Percentiles rank a stretch among this genome's conserved stretches.
Evolutionary conservation across 208 protist genomes (phyloP).

Genomic region (Trypanosoma grayi): DNA sequence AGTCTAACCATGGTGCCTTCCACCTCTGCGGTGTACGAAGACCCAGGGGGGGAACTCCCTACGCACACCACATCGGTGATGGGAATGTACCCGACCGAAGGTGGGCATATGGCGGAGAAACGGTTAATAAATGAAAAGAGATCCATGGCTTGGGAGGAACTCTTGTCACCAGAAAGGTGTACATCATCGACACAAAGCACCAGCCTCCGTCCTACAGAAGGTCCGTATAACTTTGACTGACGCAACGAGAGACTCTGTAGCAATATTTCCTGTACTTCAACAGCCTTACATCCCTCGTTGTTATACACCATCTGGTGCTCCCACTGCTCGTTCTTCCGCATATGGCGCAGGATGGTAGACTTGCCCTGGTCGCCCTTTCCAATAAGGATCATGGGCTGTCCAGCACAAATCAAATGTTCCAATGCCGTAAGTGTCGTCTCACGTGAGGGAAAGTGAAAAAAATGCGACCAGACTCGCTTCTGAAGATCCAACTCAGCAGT

Average conservation of each 20-base stretch:
- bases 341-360: conserved; percentile 62
- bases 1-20: conserved; percentile 27
- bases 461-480: conserved; percentile 51
- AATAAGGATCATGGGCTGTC: conserved; percentile 69
- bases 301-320: conserved; percentile 44
- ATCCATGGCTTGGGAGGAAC: conserved; percentile 33
- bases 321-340: conserved; percentile 58
- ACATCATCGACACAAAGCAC: conserved; percentile 86
- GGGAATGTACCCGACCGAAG: conserved; percentile 51
- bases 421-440: conserved; percentile 41
- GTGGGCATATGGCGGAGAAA: conserved; percentile 54
- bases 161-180: conserved; percentile 40
- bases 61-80: conserved; percentile 67
- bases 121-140: conserved; percentile 72
- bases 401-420: conserved; percentile 75
- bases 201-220: conserved; percentile 60
- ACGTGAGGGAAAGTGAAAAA: conserved; percentile 62
- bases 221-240: conserved; percentile 51
- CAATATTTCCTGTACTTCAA: conserved; percentile 60
- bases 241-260: conserved; percentile 37
- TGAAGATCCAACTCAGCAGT: conserved; percentile 13
- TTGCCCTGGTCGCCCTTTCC: conserved; percentile 55
- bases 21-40: conserved; percentile 4
- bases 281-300: conserved; percentile 42
- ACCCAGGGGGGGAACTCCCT: conserved; percentile 12